Evolutionary conservation across 768 basidiomycete genomes (phyloP), one percentile per base, ranked within the genome.

Genomic region (Chalciporus sphaerocephalus): DNA sequence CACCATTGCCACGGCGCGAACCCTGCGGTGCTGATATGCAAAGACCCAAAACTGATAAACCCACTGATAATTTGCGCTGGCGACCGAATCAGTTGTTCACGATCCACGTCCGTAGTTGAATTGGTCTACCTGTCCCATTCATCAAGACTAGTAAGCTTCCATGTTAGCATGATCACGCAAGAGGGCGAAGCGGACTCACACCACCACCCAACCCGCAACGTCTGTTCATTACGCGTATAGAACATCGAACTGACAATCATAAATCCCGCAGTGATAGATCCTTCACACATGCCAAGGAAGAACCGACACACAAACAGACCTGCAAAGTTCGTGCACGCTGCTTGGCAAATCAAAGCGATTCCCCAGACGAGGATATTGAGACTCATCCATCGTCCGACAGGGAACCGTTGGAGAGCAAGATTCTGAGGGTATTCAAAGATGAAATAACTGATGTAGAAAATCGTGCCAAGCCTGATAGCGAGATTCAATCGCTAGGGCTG

Each of bases 311-410:
- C 73, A 44, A 88, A 78, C 1, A 88, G 69, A 1, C 76, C 79
- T 0, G 74, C 75, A 53, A 87, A 88, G 57, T 78, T 80, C 52
- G 68, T 83, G 71, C 85, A 87, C 0, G 85, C 87, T 0, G 83
- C 83, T 51, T 88, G 85, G 4, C 68, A 63, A 32, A 70, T 73
- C 6, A 87, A 64, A 1, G 81, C 75, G 15, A 85, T 56, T 1
- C 71, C 77, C 87, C 87, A 88, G 5, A 81, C 56, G 35, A 77
- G 69, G 49, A 87, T 84, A 57, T 87, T 87, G 20, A 80, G 40
- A 49, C 83, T 86, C 80, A 88, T 84, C 85, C 85, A 88, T 74
- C 77, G 85, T 9, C 81, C 85, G 7, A 88, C 85, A 0, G 85
- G 85, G 55, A 85, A 86, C 15, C 76, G 74, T 52, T 87, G 85